Evolutionary conservation across 164 flowering plant species (phyloP).

Genomic region (Vitis riparia): DNA sequence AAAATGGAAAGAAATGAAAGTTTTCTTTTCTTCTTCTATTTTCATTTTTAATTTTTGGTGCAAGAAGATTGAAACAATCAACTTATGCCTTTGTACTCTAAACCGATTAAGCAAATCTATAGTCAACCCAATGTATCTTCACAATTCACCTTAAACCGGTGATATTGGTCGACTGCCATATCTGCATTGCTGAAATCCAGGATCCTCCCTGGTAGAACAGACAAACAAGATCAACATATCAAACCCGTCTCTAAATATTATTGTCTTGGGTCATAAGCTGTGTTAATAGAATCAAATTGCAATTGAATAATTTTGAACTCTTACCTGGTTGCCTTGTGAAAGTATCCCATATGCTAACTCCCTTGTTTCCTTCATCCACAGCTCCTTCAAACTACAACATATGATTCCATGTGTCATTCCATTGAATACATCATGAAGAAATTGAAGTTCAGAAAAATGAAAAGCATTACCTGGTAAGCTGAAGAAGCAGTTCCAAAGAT

Average conservation of each 20-base stretch:
- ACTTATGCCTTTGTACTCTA: background rate
- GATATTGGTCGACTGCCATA: conserved; percentile 83
- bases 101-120: background rate
- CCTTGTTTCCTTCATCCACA: conserved; percentile 73
- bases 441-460: background rate
- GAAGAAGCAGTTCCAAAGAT: conserved; percentile 89
- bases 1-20: too few relatives aligned
- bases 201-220: conserved; percentile 52
- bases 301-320: background rate
- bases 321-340: conserved; percentile 62
- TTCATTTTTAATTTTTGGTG: background rate
- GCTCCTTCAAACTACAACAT: conserved; percentile 80
- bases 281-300: background rate
- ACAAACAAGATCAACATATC: background rate
- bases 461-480: conserved; percentile 69
- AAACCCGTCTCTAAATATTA: background rate
- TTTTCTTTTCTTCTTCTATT: background rate
- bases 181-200: conserved; percentile 89
- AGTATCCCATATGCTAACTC: conserved; percentile 83
- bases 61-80: background rate
- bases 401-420: background rate
- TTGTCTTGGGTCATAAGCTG: background rate
- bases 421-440: background rate
- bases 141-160: conserved; percentile 63
- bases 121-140: background rate